A percentile compares a stretch with the other conserved stretches of the same genome.
Conservation (phyloP, 306 rosid species). For the Begonia loranthoides region DNA sequence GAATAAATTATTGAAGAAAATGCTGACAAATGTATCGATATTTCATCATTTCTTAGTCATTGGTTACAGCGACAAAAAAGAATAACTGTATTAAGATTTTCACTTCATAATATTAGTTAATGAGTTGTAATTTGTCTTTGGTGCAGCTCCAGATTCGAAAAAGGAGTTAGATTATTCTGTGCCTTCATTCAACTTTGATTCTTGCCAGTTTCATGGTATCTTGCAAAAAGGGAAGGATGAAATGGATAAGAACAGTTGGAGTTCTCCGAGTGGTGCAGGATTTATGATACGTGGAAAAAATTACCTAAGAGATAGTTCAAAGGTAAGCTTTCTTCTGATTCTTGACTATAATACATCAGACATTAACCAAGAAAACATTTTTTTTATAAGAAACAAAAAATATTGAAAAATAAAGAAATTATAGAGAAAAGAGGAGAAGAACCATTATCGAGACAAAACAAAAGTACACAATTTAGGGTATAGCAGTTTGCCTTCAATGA, state of each 20-base stretch:
- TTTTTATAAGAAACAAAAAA: constrained; percentile 1
- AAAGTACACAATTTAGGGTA: too few species aligned
- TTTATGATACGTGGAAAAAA: constrained; percentile 90
- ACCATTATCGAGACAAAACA: too few species aligned
- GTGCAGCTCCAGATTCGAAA: constrained; percentile 35
- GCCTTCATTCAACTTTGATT: constrained; percentile 32
- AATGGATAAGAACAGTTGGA: constrained; percentile 72
- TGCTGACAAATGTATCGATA: too few species aligned
- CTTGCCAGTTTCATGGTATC: constrained; percentile 35
- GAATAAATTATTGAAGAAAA: too few species aligned
- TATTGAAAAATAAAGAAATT: not conserved
- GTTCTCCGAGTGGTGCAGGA: constrained; percentile 55
- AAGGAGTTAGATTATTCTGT: constrained; percentile 43
- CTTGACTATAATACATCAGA: not conserved
- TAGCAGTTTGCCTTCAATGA: too few species aligned
- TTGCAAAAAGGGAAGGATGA: constrained; percentile 41
- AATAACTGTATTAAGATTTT: too few species aligned
- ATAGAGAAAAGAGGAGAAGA: too few species aligned
- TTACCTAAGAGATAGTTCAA: constrained; percentile 71
- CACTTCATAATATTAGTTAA: not conserved
- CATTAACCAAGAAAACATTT: not conserved
- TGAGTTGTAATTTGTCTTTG: constrained; percentile 10
- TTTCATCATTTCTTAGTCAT: too few species aligned
- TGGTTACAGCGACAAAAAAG: not conserved
- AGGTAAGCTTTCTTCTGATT: constrained; percentile 30